Evolutionary conservation across 345 rosid genomes (phyloP).

Genomic region (Eucalyptus tenuipes): DNA sequence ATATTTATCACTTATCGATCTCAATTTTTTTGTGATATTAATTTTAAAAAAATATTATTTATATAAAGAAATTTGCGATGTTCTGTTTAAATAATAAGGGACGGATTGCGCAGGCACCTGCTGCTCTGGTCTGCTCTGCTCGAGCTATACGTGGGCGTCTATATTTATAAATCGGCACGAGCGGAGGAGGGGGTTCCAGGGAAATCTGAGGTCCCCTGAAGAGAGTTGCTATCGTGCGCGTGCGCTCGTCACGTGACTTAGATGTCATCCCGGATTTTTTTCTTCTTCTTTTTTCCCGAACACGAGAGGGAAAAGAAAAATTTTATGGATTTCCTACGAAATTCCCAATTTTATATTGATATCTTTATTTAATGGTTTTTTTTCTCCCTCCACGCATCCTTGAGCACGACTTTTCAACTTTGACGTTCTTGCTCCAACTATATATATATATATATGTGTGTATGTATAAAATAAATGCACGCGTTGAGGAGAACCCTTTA

Average conservation of each 20-base stretch:
- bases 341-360: too few species aligned
- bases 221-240: neutral
- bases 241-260: neutral
- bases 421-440: neutral
- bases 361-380: neutral
- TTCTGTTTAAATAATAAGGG: neutral
- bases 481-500: neutral
- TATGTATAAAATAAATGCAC: neutral
- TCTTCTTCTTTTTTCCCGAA: neutral
- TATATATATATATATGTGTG: too few species aligned
- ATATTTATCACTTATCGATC: neutral
- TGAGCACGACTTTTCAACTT: neutral
- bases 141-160: neutral
- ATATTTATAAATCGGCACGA: neutral
- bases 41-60: neutral
- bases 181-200: neutral
- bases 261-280: neutral
- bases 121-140: neutral
- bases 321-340: neutral
- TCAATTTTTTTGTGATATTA: rapidly evolving
- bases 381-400: too few species aligned
- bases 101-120: neutral
- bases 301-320: neutral
- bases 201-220: neutral
- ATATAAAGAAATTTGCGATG: neutral